Evolutionary conservation across 1,284 basidiomycete species (phyloP).

Genomic region (Stereum hirsutum): DNA sequence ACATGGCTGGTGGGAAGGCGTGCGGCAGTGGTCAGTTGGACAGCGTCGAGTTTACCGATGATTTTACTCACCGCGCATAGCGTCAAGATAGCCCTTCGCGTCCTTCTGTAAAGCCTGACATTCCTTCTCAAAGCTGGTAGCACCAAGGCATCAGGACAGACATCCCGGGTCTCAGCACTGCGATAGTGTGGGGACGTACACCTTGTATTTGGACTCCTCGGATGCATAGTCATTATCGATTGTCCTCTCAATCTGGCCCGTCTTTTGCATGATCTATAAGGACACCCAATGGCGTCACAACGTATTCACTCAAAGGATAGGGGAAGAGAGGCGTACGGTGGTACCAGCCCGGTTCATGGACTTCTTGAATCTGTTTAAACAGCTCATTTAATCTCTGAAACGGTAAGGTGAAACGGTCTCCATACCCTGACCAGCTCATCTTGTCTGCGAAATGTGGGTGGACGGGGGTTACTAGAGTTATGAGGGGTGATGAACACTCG

Average conservation of each 20-base stretch:
- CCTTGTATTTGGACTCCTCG: conserved; percentile 86
- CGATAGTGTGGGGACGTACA: conserved; percentile 43
- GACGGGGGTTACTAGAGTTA: neutral
- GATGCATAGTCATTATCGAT: conserved; percentile 91
- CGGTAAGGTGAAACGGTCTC: neutral
- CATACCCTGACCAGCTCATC: conserved; percentile 45
- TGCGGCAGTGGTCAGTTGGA: neutral
- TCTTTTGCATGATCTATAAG: conserved; percentile 84
- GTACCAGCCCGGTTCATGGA: conserved; percentile 90
- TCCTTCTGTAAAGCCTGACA: conserved; percentile 89
- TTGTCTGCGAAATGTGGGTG: conserved; percentile 5
- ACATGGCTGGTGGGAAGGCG: conserved; percentile 58
- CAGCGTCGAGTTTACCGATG: no score
- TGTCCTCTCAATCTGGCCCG: conserved; percentile 94
- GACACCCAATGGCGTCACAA: conserved; percentile 7
- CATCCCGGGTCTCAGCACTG: neutral
- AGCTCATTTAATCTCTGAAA: neutral
- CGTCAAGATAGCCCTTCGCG: conserved; percentile 90
- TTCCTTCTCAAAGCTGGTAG: conserved; percentile 93
- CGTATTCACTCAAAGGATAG: conserved; percentile 6
- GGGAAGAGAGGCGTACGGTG: conserved; percentile 38
- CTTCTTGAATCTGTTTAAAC: conserved; percentile 76
- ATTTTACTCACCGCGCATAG: conserved; percentile 85
- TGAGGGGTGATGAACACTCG: neutral
- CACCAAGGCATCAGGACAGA: no score